Percentiles rank a stretch among this genome's conserved stretches.
Conservation (phyloP, 257 asterid genomes). For the Salvia splendens region DNA sequence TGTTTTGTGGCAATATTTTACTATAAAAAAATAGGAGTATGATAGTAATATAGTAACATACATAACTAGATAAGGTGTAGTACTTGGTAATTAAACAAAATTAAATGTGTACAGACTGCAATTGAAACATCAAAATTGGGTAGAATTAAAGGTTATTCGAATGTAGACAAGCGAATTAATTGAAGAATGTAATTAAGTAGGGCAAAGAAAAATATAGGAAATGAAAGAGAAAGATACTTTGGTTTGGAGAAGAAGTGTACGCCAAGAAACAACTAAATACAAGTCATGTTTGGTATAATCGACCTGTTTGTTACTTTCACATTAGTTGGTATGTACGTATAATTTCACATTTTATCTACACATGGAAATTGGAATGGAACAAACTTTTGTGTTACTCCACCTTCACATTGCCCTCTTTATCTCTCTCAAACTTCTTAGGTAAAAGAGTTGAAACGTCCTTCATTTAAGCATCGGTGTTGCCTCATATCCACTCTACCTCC, state of each 20-base stretch:
- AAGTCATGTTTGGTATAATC: slow-evolving; percentile 32
- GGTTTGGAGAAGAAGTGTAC: slow-evolving; percentile 37
- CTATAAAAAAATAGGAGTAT: no score
- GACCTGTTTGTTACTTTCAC: slow-evolving; percentile 50
- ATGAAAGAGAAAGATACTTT: slow-evolving; percentile 36
- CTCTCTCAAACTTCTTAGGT: slow-evolving; percentile 2
- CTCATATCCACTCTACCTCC: slow-evolving; percentile 58
- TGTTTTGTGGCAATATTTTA: no score
- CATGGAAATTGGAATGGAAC: not conserved
- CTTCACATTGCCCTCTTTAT: slow-evolving; percentile 34
- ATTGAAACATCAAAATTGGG: not conserved
- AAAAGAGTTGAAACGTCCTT: slow-evolving; percentile 70
- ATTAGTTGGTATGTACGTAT: slow-evolving; percentile 50
- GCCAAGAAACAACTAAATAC: slow-evolving; percentile 35
- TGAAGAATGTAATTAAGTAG: slow-evolving; percentile 6
- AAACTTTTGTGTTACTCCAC: slow-evolving; percentile 63
- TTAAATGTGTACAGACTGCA: not conserved
- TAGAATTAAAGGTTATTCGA: not conserved
- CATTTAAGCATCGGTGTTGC: slow-evolving; percentile 44
- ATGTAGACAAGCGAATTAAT: slow-evolving; percentile 1
- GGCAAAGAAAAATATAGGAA: slow-evolving; percentile 12
- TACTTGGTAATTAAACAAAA: not conserved
- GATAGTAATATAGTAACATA: no score
- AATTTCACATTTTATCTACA: not conserved
- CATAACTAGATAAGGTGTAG: not conserved